Evolutionary conservation across 2,329 filamentous ascomycete genomes (phyloP).

Genomic region (Exophiala sp.): DNA sequence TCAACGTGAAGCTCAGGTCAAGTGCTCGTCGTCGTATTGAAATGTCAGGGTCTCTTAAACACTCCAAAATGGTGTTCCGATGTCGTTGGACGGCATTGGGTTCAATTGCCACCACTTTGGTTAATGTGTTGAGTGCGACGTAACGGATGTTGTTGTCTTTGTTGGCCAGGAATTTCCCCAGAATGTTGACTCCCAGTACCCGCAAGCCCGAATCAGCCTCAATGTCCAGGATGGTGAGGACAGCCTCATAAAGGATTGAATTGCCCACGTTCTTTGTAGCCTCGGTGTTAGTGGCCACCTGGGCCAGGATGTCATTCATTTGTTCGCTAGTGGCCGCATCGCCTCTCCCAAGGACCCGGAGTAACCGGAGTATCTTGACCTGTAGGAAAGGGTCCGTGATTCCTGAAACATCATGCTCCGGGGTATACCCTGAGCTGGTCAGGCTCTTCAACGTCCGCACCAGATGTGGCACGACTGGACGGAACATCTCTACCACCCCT

Average conservation of each 20-base stretch:
- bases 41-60: constrained; percentile 92
- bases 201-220: constrained; percentile 93
- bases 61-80: constrained; percentile 95
- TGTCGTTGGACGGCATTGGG: constrained; percentile 96
- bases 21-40: constrained; percentile 93
- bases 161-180: constrained; percentile 97
- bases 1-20: constrained; percentile 94
- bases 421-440: constrained; percentile 91
- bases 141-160: constrained; percentile 99
- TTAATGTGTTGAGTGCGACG: constrained; percentile 91
- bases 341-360: constrained; percentile 79
- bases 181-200: constrained; percentile 93
- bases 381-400: constrained; percentile 97
- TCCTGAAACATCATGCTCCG: constrained; percentile 95
- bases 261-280: constrained; percentile 98
- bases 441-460: constrained; percentile 88
- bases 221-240: constrained; percentile 94
- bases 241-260: constrained; percentile 94
- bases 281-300: constrained; percentile 97
- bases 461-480: constrained; percentile 72
- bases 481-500: constrained; percentile 84
- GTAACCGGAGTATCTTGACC: constrained; percentile 84
- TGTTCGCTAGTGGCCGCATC: constrained; percentile 86
- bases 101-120: constrained; percentile 96
- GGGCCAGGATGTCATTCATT: constrained; percentile 96